phyloP scores from a whole-genome alignment of 2,329 filamentous ascomycete species.

The Raffaelea albimanens region DNA sequence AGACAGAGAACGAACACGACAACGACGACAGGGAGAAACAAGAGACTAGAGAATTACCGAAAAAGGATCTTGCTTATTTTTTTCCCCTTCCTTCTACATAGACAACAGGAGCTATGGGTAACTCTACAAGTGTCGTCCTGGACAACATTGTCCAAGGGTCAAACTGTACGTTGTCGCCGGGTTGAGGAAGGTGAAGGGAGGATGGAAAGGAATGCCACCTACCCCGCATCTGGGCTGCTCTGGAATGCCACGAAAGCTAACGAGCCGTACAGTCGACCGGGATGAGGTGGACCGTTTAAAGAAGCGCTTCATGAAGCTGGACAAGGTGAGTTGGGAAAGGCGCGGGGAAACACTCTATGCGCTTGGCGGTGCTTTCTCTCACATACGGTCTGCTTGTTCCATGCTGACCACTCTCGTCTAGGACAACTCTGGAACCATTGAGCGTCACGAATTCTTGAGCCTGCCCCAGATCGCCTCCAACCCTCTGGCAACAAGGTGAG shows the following conservation, averaged over 20 bases:
- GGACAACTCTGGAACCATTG: constrained; percentile 97
- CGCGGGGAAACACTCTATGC: not conserved
- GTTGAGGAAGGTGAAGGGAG: not conserved
- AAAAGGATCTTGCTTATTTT: too few species aligned
- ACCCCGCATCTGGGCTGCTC: too few species aligned
- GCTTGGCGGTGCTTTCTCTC: not conserved
- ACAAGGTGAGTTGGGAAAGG: constrained; percentile 58
- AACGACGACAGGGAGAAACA: too few species aligned
- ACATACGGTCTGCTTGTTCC: not conserved
- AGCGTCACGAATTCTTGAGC: constrained; percentile 95
- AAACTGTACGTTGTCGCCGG: constrained; percentile 58
- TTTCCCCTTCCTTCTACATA: too few species aligned
- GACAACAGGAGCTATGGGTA: constrained; percentile 43
- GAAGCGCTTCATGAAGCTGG: constrained; percentile 98
- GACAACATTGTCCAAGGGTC: constrained; percentile 94
- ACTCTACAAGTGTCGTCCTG: constrained; percentile 65
- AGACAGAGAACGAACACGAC: too few species aligned
- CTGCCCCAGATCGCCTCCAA: constrained; percentile 97
- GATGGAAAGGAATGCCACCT: too few species aligned
- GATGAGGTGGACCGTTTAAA: constrained; percentile 93
- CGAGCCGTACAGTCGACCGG: constrained; percentile 68
- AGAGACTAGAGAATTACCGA: too few species aligned
- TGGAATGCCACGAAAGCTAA: too few species aligned
- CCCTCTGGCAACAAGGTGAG: constrained; percentile 84
- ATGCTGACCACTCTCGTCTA: constrained; percentile 25